These are phyloP conservation scores for Warburgia ugandensis DNA, from an alignment of 164 flowering plant genomes.

Conservation along the genomic window DNA sequence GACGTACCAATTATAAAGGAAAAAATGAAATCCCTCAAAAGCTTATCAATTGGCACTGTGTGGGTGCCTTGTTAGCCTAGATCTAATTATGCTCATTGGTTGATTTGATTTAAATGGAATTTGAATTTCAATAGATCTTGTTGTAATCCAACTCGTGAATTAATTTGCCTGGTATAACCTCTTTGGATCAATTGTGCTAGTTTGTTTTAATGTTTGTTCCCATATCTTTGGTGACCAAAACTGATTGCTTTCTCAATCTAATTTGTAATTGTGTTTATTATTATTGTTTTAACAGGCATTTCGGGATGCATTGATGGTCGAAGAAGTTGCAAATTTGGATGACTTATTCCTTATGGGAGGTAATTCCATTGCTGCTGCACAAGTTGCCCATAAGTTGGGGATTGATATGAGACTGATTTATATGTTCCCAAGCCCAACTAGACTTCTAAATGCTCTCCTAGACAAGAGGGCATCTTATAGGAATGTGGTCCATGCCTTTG, in stretches of 20 bases:
- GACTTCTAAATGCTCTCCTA: conserved; percentile 42
- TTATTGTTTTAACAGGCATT: conserved; percentile 46
- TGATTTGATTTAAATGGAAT: too few relatives aligned
- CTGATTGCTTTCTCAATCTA: too few relatives aligned
- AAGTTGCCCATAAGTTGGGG: conserved; percentile 57
- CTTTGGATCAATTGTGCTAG: too few relatives aligned
- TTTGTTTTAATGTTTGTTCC: neutral
- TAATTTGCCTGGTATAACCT: too few relatives aligned
- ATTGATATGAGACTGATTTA: conserved; percentile 73
- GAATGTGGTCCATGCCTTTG: conserved; percentile 1
- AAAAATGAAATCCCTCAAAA: too few relatives aligned
- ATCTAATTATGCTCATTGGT: too few relatives aligned
- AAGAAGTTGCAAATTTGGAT: conserved; percentile 48
- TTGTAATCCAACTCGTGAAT: too few relatives aligned
- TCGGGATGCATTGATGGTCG: conserved; percentile 51
- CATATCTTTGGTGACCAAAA: too few relatives aligned
- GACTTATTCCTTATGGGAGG: conserved; percentile 89
- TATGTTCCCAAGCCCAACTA: conserved; percentile 52
- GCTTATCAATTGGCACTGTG: too few relatives aligned
- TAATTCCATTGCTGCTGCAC: conserved; percentile 81
- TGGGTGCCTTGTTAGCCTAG: too few relatives aligned
- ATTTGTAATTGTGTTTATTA: neutral
- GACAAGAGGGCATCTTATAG: conserved; percentile 19
- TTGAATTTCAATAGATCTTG: too few relatives aligned
- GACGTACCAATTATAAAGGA: too few relatives aligned